Evolutionary conservation across 2,329 filamentous ascomycete species (phyloP).

Genomic region (Nigrospora osmanthi): DNA sequence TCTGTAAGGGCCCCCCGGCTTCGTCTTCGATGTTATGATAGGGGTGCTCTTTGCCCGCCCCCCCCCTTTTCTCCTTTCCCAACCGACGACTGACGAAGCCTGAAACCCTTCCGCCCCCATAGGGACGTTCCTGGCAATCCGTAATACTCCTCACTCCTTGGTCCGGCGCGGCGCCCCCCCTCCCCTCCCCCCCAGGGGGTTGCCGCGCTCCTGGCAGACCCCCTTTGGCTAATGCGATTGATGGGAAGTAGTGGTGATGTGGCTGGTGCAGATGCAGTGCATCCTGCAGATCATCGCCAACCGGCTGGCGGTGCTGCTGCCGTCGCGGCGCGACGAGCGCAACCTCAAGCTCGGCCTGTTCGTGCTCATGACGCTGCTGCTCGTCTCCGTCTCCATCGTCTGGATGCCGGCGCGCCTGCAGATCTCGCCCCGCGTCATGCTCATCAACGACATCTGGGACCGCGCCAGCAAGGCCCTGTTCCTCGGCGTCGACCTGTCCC

Average conservation of each 20-base stretch:
- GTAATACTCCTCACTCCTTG: too few relatives aligned
- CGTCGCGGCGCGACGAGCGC: not conserved
- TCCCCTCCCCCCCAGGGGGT: too few relatives aligned
- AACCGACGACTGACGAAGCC: too few relatives aligned
- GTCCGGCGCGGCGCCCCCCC: too few relatives aligned
- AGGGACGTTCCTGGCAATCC: too few relatives aligned
- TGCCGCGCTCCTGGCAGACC: too few relatives aligned
- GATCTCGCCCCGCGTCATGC: not conserved
- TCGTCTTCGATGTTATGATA: too few relatives aligned
- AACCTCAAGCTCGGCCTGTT: not conserved
- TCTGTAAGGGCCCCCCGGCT: too few relatives aligned
- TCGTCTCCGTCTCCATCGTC: not conserved
- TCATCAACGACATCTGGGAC: not conserved
- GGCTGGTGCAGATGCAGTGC: conserved; percentile 1
- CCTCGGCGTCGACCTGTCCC: not conserved
- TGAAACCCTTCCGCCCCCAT: too few relatives aligned
- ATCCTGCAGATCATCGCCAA: conserved; percentile 1
- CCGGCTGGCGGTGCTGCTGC: not conserved
- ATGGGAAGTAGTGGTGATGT: not conserved
- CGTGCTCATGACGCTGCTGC: not conserved
- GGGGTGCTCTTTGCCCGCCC: too few relatives aligned
- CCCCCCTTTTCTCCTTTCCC: too few relatives aligned
- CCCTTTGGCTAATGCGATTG: too few relatives aligned
- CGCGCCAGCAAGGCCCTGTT: conserved; percentile 1
- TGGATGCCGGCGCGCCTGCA: conserved; percentile 1